Conservation (phyloP, 2,329 filamentous ascomycete genomes). For the Arachnomyces sp. region DNA sequence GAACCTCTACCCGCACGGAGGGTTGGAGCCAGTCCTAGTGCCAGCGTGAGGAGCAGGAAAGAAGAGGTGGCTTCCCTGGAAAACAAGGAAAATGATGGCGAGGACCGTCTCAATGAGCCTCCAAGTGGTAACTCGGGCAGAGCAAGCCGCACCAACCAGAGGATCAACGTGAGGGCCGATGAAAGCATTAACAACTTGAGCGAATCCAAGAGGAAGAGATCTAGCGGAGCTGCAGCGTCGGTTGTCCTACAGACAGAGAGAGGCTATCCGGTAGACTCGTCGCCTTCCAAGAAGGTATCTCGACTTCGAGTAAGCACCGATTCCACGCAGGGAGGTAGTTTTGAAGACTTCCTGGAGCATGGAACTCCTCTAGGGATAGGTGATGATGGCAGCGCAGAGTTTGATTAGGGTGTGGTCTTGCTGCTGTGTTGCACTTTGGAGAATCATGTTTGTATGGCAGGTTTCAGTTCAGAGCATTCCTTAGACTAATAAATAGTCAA, state of each 20-base stretch:
- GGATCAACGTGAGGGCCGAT: conserved; percentile 14
- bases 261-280: conserved; percentile 10
- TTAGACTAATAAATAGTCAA: too few relatives aligned
- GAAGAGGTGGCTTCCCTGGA: conserved; percentile 18
- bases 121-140: conserved; percentile 15
- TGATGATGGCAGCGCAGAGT: conserved; percentile 10
- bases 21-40: conserved; percentile 25
- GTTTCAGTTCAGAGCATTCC: too few relatives aligned
- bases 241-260: conserved; percentile 13
- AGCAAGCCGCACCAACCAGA: conserved; percentile 13
- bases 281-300: conserved; percentile 17
- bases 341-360: conserved; percentile 16
- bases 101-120: conserved; percentile 8
- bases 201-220: conserved; percentile 20
- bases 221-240: conserved; percentile 11
- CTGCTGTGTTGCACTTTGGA: too few relatives aligned
- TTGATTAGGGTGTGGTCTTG: conserved; percentile 11
- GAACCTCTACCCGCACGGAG: conserved; percentile 17
- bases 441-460: too few relatives aligned
- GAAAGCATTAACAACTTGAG: conserved; percentile 15
- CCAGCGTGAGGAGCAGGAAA: conserved; percentile 26
- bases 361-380: conserved; percentile 8
- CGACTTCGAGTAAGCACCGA: conserved; percentile 9
- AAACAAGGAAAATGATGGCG: conserved; percentile 17
- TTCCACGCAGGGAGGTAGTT: conserved; percentile 8